A percentile compares a stretch with the other conserved stretches of the same genome.
Conservation (phyloP, 164 flowering plant genomes). For the Paratinospora sagittata region DNA sequence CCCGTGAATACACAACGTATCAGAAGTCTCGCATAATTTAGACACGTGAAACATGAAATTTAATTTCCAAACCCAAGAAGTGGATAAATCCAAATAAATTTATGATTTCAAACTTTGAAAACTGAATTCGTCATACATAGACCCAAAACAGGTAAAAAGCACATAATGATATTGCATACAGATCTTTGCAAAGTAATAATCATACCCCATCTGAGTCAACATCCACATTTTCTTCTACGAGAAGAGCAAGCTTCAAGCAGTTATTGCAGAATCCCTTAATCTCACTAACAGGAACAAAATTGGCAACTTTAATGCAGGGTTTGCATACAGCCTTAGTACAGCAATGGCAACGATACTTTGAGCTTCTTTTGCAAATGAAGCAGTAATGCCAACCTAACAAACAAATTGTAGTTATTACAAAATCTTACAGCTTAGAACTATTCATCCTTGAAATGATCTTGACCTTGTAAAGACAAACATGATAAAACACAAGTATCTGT, state of each 20-base stretch:
- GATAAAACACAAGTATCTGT: background rate
- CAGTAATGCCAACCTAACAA: conserved; percentile 67
- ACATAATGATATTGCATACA: too few species aligned
- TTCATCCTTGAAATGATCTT: background rate
- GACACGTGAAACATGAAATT: too few species aligned
- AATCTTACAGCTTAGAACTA: background rate
- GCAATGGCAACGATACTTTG: conserved; percentile 52
- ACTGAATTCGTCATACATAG: background rate
- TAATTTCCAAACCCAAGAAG: too few species aligned
- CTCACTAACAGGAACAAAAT: conserved; percentile 44
- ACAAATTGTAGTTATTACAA: conserved; percentile 7
- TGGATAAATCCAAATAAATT: too few species aligned
- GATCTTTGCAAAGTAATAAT: background rate
- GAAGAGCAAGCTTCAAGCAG: conserved; percentile 52
- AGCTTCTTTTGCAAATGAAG: conserved; percentile 39
- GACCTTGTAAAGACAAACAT: background rate
- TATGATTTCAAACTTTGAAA: too few species aligned
- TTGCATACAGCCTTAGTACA: conserved; percentile 61
- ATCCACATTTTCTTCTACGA: conserved; percentile 49
- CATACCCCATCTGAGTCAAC: conserved; percentile 72
- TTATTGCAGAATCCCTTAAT: conserved; percentile 51
- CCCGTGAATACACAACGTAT: too few species aligned
- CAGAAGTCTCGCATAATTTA: too few species aligned
- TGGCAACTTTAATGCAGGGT: conserved; percentile 31
- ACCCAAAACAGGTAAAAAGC: background rate